Conservation (phyloP, 177 flowering plant genomes). For the Tripterygium wilfordii region DNA sequence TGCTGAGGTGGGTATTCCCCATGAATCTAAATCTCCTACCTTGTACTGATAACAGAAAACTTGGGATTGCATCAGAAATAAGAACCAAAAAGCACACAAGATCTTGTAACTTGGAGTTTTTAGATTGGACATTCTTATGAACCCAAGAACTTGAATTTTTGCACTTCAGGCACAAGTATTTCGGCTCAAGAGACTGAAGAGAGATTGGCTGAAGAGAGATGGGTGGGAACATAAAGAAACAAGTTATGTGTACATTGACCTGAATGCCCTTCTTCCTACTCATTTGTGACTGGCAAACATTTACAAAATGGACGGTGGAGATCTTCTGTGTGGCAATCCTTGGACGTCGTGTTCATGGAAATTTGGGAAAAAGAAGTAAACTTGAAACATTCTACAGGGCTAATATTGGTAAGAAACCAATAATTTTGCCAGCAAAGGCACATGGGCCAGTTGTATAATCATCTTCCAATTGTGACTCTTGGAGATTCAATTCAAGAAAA, state of each 20-base stretch:
- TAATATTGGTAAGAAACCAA: background rate
- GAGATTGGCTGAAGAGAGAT: slow-evolving; percentile 4
- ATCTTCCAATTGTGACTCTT: background rate
- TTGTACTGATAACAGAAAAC: slow-evolving; percentile 52
- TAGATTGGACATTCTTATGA: slow-evolving; percentile 28
- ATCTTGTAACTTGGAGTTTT: slow-evolving; percentile 22
- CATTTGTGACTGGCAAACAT: background rate
- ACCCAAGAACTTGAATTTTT: slow-evolving; percentile 10
- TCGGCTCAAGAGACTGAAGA: slow-evolving; percentile 4
- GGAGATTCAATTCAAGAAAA: too few species aligned
- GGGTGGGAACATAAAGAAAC: too few species aligned
- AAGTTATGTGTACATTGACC: slow-evolving; percentile 7
- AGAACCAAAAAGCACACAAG: slow-evolving; percentile 27
- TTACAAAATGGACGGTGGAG: background rate
- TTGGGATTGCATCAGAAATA: slow-evolving; percentile 34
- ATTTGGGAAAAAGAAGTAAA: background rate
- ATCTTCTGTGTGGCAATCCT: too few species aligned
- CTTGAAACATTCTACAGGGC: background rate
- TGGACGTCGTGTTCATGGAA: background rate
- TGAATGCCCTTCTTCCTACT: slow-evolving; percentile 8
- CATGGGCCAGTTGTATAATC: slow-evolving; percentile 20
- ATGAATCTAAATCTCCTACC: slow-evolving; percentile 83
- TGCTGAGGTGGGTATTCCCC: slow-evolving; percentile 73
- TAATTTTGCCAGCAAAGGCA: slow-evolving; percentile 10
- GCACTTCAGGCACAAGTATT: slow-evolving; percentile 7